Conservation (phyloP, 148 eudicot genomes). For the Drosera capensis region DNA sequence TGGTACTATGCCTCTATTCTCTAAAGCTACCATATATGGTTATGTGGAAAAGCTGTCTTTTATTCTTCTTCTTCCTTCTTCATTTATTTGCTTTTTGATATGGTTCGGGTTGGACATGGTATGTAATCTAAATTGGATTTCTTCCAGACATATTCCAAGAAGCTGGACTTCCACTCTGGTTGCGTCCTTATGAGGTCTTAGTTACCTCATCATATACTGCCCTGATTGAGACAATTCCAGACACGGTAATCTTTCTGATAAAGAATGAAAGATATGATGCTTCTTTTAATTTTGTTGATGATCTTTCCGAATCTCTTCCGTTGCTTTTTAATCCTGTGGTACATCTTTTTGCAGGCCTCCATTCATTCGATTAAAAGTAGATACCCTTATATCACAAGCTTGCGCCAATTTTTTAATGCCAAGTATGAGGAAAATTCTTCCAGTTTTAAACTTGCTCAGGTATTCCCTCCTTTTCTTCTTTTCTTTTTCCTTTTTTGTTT, state of each 20-base stretch:
- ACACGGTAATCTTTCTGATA: slow-evolving; percentile 93
- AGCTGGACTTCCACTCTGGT: slow-evolving; percentile 98
- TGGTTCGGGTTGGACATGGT: not conserved
- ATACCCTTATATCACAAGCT: slow-evolving; percentile 61
- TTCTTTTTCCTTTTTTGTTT: no score
- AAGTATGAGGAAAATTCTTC: slow-evolving; percentile 90
- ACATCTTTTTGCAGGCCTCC: slow-evolving; percentile 52
- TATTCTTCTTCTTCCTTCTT: not conserved
- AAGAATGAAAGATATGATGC: no score
- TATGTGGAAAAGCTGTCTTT: not conserved
- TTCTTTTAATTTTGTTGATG: not conserved
- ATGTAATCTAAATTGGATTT: slow-evolving; percentile 1
- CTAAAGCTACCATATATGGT: no score
- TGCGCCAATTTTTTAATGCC: slow-evolving; percentile 84
- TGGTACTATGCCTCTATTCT: slow-evolving; percentile 33
- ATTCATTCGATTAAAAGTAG: slow-evolving; percentile 94
- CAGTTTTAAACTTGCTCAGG: slow-evolving; percentile 95
- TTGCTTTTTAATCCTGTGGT: slow-evolving; percentile 3
- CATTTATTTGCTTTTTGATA: not conserved
- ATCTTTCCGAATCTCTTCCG: slow-evolving; percentile 1
- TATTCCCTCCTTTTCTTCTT: no score
- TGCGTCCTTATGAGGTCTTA: slow-evolving; percentile 95
- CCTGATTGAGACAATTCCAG: slow-evolving; percentile 94
- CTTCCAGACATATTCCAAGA: slow-evolving; percentile 89
- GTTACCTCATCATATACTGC: slow-evolving; percentile 98